A percentile compares a stretch with the other conserved stretches of the same genome.
Evolutionary conservation across 108 stramenopile species (phyloP).

Genomic region (Discostella pseudostelligera): DNA sequence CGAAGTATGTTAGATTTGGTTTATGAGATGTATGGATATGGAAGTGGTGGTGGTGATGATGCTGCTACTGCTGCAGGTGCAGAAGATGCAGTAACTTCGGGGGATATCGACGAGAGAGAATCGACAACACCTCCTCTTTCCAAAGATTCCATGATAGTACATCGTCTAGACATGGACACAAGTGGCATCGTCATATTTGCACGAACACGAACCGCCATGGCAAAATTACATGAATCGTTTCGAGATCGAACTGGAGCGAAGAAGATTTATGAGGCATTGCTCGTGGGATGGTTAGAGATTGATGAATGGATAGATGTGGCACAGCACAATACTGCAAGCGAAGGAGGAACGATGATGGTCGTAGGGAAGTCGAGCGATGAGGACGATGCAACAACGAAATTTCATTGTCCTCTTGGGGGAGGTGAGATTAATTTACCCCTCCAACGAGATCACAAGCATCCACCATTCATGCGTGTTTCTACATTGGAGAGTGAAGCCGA

Average conservation of each 20-base stretch:
- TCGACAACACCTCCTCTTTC: conserved; percentile 2
- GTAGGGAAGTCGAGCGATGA: not conserved
- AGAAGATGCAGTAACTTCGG: too few species aligned
- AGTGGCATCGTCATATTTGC: conserved; percentile 75
- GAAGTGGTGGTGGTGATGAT: conserved; percentile 1
- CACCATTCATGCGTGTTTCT: conserved; percentile 76
- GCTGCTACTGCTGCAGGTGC: not conserved
- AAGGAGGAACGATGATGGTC: not conserved
- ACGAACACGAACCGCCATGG: conserved; percentile 47
- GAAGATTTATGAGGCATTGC: conserved; percentile 70
- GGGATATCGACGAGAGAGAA: too few species aligned
- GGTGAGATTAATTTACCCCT: conserved; percentile 70
- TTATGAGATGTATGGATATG: conserved; percentile 40
- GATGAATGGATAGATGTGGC: conserved; percentile 21
- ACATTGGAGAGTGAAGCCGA: conserved; percentile 55
- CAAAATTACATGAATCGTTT: conserved; percentile 59
- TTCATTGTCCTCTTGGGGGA: conserved; percentile 27
- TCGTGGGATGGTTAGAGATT: conserved; percentile 44
- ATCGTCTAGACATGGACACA: conserved; percentile 85
- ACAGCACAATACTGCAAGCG: not conserved
- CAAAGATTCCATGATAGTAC: conserved; percentile 71
- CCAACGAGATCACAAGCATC: conserved; percentile 72
- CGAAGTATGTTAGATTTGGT: conserved; percentile 58
- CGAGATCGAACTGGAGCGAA: conserved; percentile 41
- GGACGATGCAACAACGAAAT: not conserved